phyloP scores from a whole-genome alignment of 73 alveolate species.

The Paramecium sonneborni region DNA sequence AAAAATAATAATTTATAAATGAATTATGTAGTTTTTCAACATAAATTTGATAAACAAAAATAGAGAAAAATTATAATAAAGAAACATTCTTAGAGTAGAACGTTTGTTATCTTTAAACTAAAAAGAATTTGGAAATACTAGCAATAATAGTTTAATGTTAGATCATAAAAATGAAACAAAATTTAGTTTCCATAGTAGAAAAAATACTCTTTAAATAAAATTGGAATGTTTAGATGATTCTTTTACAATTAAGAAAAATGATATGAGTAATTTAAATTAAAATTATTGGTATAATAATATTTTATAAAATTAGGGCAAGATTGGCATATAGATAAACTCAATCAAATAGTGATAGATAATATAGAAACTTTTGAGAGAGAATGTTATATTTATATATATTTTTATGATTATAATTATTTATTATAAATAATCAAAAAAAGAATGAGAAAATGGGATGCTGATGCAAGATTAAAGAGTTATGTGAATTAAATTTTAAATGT shows the following conservation, averaged over 20 bases:
- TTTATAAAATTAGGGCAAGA: not conserved
- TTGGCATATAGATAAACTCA: not conserved
- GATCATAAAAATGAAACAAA: not conserved
- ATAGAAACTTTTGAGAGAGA: not conserved
- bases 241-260: not conserved
- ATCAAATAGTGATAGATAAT: not conserved
- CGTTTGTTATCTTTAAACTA: too few species aligned
- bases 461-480: not conserved
- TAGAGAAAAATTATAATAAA: not conserved
- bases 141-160: not conserved
- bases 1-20: not conserved
- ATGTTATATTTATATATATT: not conserved
- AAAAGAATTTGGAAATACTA: not conserved
- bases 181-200: not conserved
- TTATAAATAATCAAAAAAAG: not conserved
- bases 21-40: not conserved
- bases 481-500: slow-evolving; percentile 17
- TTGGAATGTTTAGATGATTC: not conserved
- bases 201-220: not conserved
- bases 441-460: slow-evolving; percentile 58
- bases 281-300: not conserved
- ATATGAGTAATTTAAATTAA: not conserved
- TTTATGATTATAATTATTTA: not conserved
- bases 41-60: not conserved
- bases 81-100: not conserved